Base-by-base conservation (phyloP, 2,329 filamentous ascomycete genomes). In the Herpotrichia juniperi region DNA sequence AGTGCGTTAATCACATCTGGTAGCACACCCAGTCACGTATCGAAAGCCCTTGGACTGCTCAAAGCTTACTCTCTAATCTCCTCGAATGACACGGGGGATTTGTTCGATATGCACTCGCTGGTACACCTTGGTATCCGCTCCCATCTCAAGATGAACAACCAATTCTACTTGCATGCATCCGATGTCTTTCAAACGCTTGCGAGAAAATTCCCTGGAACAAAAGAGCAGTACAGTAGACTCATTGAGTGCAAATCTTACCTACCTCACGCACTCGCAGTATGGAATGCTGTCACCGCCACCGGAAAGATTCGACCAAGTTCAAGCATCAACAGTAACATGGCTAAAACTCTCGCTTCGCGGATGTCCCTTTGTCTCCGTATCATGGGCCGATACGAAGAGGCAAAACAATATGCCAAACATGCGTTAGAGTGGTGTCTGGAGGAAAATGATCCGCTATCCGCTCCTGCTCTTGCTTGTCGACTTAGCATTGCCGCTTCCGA, bases 291-390 rank as follows among this genome's bases (percentile, higher is more conserved):
- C 40, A 30, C 10, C 8, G 24, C 8, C 8, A 14, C n/a, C 22
- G 42, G 14, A 24, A 51, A 6, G 11, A 46, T 8, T 46, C 22
- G n/a, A 17, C 16, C 16, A 34, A 10, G 4, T 34, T 34, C 31
- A n/a, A 9, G 11, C 31, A 34, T 34, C 14, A n/a, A 34, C 31
- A 7, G 12, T 34, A n/a, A 34, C 8, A n/a, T 40, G 4, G 43
- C 42, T 6, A 24, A 46, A 24, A 19, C 16, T 6, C 44, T 51
- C 12, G 43, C 49, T 4, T 43, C 44, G 16, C 43, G 49, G 12
- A 40, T 47, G 9, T 46, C 47, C 11, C 47, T 32, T n/a, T 50
- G 25, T 31, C 39, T 50, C 11, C 21, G 40, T 16, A 44, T 50
- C 2, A 3, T 51, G 1, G 48, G 48, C n/a, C 19, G 43, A 26